Percentiles rank a stretch among this genome's conserved stretches.
phyloP scores from a whole-genome alignment of 2,329 filamentous ascomycete species.

The Ceratocystiopsis brevicomis region DNA sequence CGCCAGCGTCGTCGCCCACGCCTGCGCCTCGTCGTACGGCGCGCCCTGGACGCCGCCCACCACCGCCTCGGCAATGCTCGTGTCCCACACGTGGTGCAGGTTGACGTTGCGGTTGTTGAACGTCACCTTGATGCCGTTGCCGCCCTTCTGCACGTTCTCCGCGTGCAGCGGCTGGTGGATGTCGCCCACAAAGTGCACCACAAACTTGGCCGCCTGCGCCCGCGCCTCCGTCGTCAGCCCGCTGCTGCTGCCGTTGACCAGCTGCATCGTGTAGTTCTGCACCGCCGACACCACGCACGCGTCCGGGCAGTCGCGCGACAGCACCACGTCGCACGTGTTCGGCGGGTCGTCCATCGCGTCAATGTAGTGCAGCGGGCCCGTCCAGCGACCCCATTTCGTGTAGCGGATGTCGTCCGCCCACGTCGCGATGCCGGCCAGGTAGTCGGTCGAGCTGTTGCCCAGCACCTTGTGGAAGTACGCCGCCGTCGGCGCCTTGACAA shows the following conservation, averaged over 20 bases:
- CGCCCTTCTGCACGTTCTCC: constrained; percentile 43
- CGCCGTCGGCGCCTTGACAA: constrained; percentile 37
- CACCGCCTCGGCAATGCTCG: constrained; percentile 45
- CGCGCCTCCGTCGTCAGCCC: constrained; percentile 25
- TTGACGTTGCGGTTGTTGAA: constrained; percentile 41
- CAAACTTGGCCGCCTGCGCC: constrained; percentile 44
- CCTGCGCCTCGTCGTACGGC: constrained; percentile 29
- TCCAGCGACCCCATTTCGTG: constrained; percentile 42
- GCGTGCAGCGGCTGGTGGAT: constrained; percentile 51
- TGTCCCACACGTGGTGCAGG: constrained; percentile 58
- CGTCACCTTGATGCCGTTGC: constrained; percentile 46
- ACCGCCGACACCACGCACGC: constrained; percentile 44
- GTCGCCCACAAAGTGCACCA: constrained; percentile 50
- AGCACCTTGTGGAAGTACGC: constrained; percentile 38
- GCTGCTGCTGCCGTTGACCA: constrained; percentile 21
- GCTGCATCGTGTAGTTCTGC: constrained; percentile 39
- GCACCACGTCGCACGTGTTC: constrained; percentile 34
- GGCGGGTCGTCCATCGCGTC: constrained; percentile 47
- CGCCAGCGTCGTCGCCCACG: constrained; percentile 38
- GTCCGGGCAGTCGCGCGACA: constrained; percentile 40
- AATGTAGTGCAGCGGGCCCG: constrained; percentile 48
- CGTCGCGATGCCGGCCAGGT: constrained; percentile 43
- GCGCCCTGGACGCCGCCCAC: constrained; percentile 36
- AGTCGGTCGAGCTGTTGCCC: constrained; percentile 32
- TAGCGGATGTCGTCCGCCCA: constrained; percentile 52